Percentiles rank a stretch among this genome's conserved stretches.
Evolutionary conservation across 306 rosid species (phyloP).

Genomic region (Rosa multiflora): DNA sequence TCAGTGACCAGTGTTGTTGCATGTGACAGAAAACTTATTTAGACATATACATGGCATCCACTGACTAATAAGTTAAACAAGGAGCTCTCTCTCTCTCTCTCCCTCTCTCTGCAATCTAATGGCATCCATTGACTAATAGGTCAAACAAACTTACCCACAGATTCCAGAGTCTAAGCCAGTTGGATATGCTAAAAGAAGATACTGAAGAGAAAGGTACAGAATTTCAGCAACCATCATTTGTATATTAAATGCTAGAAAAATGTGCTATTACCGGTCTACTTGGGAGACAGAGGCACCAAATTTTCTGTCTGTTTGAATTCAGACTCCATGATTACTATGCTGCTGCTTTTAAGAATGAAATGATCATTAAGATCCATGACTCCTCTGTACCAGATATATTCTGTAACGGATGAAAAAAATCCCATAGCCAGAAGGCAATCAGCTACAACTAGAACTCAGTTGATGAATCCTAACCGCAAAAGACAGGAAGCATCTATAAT

Average conservation of each 20-base stretch:
- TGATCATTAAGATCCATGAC: constrained; percentile 79
- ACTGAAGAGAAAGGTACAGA: too few relatives aligned
- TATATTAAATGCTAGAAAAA: constrained; percentile 63
- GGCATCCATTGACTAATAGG: too few relatives aligned
- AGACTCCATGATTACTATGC: constrained; percentile 62
- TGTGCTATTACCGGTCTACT: constrained; percentile 79
- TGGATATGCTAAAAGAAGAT: too few relatives aligned
- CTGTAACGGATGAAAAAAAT: constrained; percentile 90
- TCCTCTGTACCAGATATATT: constrained; percentile 91
- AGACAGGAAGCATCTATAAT: constrained; percentile 86
- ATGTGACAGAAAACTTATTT: too few relatives aligned
- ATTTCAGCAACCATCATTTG: constrained; percentile 92
- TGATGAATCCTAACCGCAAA: constrained; percentile 88
- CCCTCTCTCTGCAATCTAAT: too few relatives aligned
- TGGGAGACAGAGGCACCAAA: constrained; percentile 77
- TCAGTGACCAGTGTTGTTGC: too few relatives aligned
- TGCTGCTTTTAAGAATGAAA: constrained; percentile 58
- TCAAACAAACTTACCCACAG: too few relatives aligned
- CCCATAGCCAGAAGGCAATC: constrained; percentile 94
- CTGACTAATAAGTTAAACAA: too few relatives aligned
- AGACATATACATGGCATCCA: too few relatives aligned
- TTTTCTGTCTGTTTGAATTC: constrained; percentile 74
- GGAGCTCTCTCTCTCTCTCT: too few relatives aligned
- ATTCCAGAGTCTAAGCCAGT: too few relatives aligned
- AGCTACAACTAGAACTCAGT: constrained; percentile 93